Base-by-base conservation (phyloP, 1,284 basidiomycete species). In the Somion occarium region DNA sequence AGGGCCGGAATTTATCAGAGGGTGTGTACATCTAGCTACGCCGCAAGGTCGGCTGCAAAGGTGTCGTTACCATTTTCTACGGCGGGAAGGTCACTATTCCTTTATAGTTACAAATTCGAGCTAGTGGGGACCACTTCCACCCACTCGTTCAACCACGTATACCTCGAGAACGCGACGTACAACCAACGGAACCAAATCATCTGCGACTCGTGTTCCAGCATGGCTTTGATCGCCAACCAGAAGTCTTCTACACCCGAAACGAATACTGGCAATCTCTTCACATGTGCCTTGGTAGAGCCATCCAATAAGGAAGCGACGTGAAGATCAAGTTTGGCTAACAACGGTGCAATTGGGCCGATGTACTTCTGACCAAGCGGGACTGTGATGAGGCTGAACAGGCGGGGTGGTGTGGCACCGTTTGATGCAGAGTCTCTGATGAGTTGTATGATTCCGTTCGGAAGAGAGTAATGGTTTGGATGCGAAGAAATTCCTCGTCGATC, bases 91-190 rank as follows among this genome's bases (percentile, higher is more conserved):
- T 15, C 7, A 34, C 7, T 34, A 34, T 34, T 7, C 7, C 15
- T 7, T 34, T 7, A 34, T 34, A 34, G 7, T 34, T 34, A 34
- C 7, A 34, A 7, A 34, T 34, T 15, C 30, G 15, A 7, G 15
- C 30, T 34, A 24, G 5, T 11, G 24, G 22, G 43, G 5, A 24
- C 12, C 22, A 69, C 54, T 53, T 63, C 64, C 5, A 77, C 70
- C 76, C 91, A 86, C 57, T 91, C 83, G 57, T 95, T 94, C 43
- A 91, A 82, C 93, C 93, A 97, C 87, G 97, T 88, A 63, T 96
- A 93, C 55, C 88, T 76, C 26, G 91, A 94, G 61, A 88, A 88
- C n/a, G 69, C 56, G 27, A 96, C 75, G 62, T 95, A 93, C 46
- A 94, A 70, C 79, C 85, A 91, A 45, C 94, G 79, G 71, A 94